phyloP scores from a whole-genome alignment of 768 basidiomycete genomes.

The Kwoniella newhampshirensis region DNA sequence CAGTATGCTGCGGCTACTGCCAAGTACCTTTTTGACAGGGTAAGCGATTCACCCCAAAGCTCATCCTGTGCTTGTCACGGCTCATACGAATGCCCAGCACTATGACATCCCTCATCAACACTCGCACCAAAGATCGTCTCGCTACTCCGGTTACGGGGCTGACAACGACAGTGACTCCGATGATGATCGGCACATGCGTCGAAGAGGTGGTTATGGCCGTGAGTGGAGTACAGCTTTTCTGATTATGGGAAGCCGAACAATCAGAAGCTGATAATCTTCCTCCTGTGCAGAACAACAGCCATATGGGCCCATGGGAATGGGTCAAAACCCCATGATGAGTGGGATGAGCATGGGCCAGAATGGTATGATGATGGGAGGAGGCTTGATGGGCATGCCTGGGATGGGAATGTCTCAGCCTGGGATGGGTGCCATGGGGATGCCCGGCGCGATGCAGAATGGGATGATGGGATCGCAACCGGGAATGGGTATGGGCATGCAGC shows the following conservation, averaged over 20 bases:
- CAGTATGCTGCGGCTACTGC: conserved; percentile 50
- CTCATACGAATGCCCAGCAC: conserved; percentile 26
- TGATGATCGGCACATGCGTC: conserved; percentile 28
- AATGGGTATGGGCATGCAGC: conserved; percentile 17
- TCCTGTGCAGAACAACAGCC: conserved; percentile 10
- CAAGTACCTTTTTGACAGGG: conserved; percentile 46
- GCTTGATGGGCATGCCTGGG: conserved; percentile 29
- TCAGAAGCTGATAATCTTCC: not conserved
- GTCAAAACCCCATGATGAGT: conserved; percentile 18
- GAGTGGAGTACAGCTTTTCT: conserved; percentile 11
- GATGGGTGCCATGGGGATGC: conserved; percentile 31
- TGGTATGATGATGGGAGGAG: conserved; percentile 6
- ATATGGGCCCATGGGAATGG: conserved; percentile 12
- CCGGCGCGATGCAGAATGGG: conserved; percentile 24
- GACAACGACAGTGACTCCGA: conserved; percentile 31
- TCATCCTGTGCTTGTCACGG: not conserved
- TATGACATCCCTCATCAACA: conserved; percentile 33
- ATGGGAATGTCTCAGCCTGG: conserved; percentile 34
- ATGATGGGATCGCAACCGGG: conserved; percentile 23
- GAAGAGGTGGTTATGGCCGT: conserved; percentile 31
- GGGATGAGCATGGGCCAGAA: conserved; percentile 15
- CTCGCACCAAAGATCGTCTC: conserved; percentile 6
- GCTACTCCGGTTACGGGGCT: conserved; percentile 32
- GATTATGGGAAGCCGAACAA: not conserved
- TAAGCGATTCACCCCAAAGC: conserved; percentile 10